phyloP scores from a whole-genome alignment of 106 monocot species.

The Dioscorea alata region DNA sequence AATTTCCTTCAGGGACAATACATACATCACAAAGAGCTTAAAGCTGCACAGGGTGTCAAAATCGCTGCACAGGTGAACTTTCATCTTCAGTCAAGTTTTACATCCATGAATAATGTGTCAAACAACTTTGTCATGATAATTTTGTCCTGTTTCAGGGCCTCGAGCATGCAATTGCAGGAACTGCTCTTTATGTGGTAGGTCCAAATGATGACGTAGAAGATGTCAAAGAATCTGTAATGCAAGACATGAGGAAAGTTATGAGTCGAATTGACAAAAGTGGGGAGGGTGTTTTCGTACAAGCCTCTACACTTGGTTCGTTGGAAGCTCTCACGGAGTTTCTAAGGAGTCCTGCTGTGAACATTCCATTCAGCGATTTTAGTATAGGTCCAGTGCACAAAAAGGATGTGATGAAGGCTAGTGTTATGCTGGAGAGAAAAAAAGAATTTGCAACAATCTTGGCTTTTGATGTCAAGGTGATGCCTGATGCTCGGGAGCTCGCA shows the following conservation, averaged over 20 bases:
- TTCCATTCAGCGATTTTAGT: slow-evolving; percentile 82
- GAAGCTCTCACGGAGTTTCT: slow-evolving; percentile 92
- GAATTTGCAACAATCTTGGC: slow-evolving; percentile 93
- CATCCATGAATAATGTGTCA: background rate
- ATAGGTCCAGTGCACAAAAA: slow-evolving; percentile 98
- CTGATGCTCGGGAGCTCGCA: slow-evolving; percentile 79
- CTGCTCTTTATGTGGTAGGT: slow-evolving; percentile 73
- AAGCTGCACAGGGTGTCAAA: slow-evolving; percentile 85
- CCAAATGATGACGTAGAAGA: slow-evolving; percentile 71
- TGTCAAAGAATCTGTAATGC: slow-evolving; percentile 69
- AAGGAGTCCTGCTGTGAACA: slow-evolving; percentile 74
- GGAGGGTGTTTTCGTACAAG: slow-evolving; percentile 96
- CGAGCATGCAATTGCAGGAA: slow-evolving; percentile 79
- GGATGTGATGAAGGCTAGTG: slow-evolving; percentile 98
- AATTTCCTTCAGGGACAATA: slow-evolving; percentile 55
- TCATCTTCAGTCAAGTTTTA: background rate
- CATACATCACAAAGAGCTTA: slow-evolving; percentile 83
- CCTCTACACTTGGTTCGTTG: slow-evolving; percentile 96
- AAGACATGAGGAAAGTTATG: slow-evolving; percentile 85
- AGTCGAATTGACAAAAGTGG: slow-evolving; percentile 83
- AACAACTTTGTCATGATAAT: background rate
- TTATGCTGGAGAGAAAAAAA: slow-evolving; percentile 85
- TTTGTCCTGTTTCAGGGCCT: slow-evolving; percentile 40
- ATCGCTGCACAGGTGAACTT: slow-evolving; percentile 71
- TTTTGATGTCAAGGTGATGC: slow-evolving; percentile 95